phyloP scores from a whole-genome alignment of 345 rosid species.

The Orychophragmus violaceus region DNA sequence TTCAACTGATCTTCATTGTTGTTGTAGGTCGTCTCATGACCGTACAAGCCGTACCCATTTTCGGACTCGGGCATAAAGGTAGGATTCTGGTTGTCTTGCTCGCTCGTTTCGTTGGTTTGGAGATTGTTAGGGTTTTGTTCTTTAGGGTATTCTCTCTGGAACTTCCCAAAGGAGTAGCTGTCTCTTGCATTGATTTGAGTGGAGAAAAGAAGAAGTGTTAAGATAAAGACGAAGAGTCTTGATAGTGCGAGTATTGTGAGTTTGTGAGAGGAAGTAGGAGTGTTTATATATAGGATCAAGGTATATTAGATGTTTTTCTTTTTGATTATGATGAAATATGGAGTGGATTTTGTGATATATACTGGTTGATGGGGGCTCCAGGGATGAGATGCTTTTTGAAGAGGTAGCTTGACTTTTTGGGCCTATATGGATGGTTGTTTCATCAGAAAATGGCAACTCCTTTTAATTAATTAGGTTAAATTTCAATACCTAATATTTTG shows the following conservation, averaged over 20 bases:
- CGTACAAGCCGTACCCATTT: constrained; percentile 30
- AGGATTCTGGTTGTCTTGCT: constrained; percentile 25
- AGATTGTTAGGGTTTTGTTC: constrained; percentile 5
- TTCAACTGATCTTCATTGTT: constrained; percentile 12
- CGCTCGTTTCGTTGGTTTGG: constrained; percentile 15
- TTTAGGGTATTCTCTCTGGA: constrained; percentile 6
- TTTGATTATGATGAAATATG: neutral
- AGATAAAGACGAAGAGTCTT: constrained; percentile 16
- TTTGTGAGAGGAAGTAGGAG: constrained; percentile 4
- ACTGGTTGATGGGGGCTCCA: constrained; percentile 16
- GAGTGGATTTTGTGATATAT: neutral
- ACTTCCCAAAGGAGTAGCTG: constrained; percentile 27
- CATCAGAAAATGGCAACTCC: neutral
- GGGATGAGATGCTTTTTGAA: constrained; percentile 14
- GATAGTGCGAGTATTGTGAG: constrained; percentile 6
- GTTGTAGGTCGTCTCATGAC: constrained; percentile 27
- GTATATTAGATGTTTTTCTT: neutral
- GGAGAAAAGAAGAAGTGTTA: constrained; percentile 8
- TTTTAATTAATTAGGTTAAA: neutral
- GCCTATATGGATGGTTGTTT: neutral
- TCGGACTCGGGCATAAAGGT: constrained; percentile 16
- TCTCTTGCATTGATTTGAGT: constrained; percentile 30
- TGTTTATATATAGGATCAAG: neutral
- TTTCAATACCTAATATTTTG: neutral
- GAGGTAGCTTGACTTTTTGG: constrained; percentile 12